Evolutionary conservation across 1,284 basidiomycete genomes (phyloP), one percentile per base, ranked within the genome.

Genomic region (Veloboletus limbatus): DNA sequence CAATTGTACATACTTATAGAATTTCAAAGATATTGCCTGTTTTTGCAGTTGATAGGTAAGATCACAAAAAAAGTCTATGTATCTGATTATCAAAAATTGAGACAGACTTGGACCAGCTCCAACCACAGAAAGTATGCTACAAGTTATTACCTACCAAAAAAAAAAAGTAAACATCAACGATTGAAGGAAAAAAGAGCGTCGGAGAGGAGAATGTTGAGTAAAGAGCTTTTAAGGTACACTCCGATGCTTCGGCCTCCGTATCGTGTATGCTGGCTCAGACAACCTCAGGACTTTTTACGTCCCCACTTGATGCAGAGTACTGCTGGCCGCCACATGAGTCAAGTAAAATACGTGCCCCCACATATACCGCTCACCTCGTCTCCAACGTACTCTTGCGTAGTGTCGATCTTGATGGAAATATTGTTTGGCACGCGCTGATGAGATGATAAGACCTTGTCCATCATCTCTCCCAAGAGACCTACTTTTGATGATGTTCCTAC

Each of bases 371-470:
- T 48, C 24, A 68, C 64, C 52, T 68, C 62, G 30, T 65, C 66
- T 14, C 54, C 61, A 2, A 56, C 40, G 21, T 47, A 59, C 27
- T 65, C 62, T 25, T 67, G 63, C 1, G 66, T 66, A 2, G 62
- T 68, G 28, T 64, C 62, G 8, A 64, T 64, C 30, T 65, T 64
- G 49, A 64, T 67, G 13, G 64, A 59, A 30, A 64, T 64, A 14
- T 68, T 68, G 37, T 68, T 68, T 5, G 63, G 48, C 8, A 21
- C 2, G 2, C 53, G 60, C 60, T 64, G 32, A 42, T 4, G 32
- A 3, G 14, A 25, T 7, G 5, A 32, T 67, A 16, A 61, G 45
- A 16, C 31, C 8, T 22, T n/a, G 18, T 8, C 4, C 1, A 3
- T 8, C 3, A 28, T 16, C 8, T 16, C 8, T 13, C 8, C 38